Conservation (phyloP, 768 basidiomycete species). For the Steccherinum ochraceum region DNA sequence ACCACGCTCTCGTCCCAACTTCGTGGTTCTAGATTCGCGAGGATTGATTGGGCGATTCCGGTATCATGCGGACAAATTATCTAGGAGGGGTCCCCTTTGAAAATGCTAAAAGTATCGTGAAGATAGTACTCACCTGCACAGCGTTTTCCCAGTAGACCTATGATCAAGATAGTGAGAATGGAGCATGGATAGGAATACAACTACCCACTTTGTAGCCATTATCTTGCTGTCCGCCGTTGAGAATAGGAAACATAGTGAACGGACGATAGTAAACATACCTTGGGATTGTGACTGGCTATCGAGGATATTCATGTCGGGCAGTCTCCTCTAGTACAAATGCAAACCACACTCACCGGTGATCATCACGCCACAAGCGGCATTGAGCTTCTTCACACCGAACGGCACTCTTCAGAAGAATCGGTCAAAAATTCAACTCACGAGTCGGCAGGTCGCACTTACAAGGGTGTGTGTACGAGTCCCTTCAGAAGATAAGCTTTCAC, state of each 20-base stretch:
- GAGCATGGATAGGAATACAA: neutral
- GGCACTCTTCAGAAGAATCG: conserved; percentile 52
- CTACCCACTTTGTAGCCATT: conserved; percentile 76
- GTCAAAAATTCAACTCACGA: neutral
- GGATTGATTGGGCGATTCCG: conserved; percentile 67
- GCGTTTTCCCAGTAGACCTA: conserved; percentile 90
- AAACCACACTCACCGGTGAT: conserved; percentile 57
- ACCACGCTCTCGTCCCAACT: conserved; percentile 35
- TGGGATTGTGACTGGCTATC: conserved; percentile 82
- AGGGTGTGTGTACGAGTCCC: conserved; percentile 74
- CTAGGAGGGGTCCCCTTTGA: conserved; percentile 35
- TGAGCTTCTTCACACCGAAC: conserved; percentile 59
- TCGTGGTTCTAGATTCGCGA: conserved; percentile 49
- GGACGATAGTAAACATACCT: conserved; percentile 36
- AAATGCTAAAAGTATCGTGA: too few relatives aligned
- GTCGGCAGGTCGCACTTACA: conserved; percentile 36
- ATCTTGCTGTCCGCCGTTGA: conserved; percentile 47
- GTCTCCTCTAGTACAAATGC: neutral
- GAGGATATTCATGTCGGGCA: conserved; percentile 1
- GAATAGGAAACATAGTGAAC: neutral
- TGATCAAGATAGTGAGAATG: conserved; percentile 1
- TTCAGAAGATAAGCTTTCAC: conserved; percentile 65
- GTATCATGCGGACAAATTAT: conserved; percentile 81
- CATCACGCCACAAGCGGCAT: conserved; percentile 83
- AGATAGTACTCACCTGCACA: conserved; percentile 50